Base-by-base conservation (phyloP, 371 early-diverging fungal species). In the Rhizopus arrhizus region DNA sequence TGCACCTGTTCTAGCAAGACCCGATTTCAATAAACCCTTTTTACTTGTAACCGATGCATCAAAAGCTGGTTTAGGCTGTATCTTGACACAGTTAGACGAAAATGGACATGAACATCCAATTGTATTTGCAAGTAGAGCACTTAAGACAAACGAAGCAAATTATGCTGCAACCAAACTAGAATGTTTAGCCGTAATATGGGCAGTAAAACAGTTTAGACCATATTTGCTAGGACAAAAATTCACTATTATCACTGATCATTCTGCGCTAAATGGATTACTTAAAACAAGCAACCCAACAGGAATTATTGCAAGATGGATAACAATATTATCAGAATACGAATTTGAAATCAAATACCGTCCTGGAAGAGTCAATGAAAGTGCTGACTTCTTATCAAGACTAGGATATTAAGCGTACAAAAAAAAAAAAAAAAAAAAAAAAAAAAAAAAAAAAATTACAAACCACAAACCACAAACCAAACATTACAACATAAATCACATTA, bases 101-200 rank as follows among this genome's bases (percentile, higher is more conserved):
- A 22, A 22, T 22, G 22, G 22, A 22, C 22, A 22, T 22, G 22
- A 22, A 22, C 0, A 22, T 22, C 22, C 22, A 1, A 22, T 22
- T 22, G 22, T 22, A 22, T 22, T 22, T 22, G 22, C 22, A 22
- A 22, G 22, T 22, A 22, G 22, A 22, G 22, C 22, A 22, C 22
- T 22, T 2, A 22, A 22, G 22, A 2, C 22, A 22, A 22, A 32
- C 16, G 59, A 51, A 51, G 3, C 15, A 11, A 59, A 51, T 51
- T 59, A 59, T 34, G 43, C 43, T 4, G 31, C 41, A 2, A 29
- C 50, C 1, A 58, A 58, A 50, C 33, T 50, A 1, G 42, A 58
- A 40, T 50, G 49, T 16, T 28, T 58, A 7, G 57, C 57, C 16
- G 35, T 34, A 6, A 22, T 57, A 3, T 47, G 47, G 47, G 57